Evolutionary conservation across 2,329 filamentous ascomycete genomes (phyloP), one percentile per base, ranked within the genome.

Genomic region (Beauveria pseudobassiana): DNA sequence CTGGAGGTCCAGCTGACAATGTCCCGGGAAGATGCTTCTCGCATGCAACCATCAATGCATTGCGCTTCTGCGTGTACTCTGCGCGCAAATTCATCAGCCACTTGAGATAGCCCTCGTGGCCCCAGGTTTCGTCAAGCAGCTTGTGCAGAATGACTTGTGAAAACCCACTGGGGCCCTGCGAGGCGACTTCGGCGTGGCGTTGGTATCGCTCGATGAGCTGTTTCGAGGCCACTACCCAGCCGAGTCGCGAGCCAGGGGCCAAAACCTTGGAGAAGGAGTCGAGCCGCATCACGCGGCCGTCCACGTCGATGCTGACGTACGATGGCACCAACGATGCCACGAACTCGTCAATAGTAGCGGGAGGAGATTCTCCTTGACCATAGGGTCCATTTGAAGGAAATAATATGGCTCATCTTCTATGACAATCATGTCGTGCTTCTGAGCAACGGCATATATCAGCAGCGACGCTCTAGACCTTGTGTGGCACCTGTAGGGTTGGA

Each of bases 331-430:
- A 69, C 0, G 75, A 76, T 12, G 82, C 78, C 63, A 98, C 77
- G 73, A 97, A 97, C 12, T 88, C 87, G 4, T 87, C 83, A 60
- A 90, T 83, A 5, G 79, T 74, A 7, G 88, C 87, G 0, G 83
- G 78, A 4, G 78, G 75, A 0, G 81, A 73, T 18, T 79, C 74
- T 65, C 80, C 73, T 38, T 79, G 75, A 16, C 83, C 81, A 75
- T 92, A 93, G 0, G 85, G 67, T 90, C 85, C 88, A 92, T 90
- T 75, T 96, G 93, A 42, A 96, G 80, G 77, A 93, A 96, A 76
- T 96, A 96, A 77, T 96, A 96, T 1, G 93, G 93, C 72, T 96
- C 93, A 71, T 96, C 93, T 77, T 97, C 93, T 67, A 96, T 78
- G 70, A 97, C 93, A 76, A 85, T 89, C 46, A 96, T 70, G 70